Conservation (phyloP, 768 basidiomycete species). For the Calocera viscosa region DNA sequence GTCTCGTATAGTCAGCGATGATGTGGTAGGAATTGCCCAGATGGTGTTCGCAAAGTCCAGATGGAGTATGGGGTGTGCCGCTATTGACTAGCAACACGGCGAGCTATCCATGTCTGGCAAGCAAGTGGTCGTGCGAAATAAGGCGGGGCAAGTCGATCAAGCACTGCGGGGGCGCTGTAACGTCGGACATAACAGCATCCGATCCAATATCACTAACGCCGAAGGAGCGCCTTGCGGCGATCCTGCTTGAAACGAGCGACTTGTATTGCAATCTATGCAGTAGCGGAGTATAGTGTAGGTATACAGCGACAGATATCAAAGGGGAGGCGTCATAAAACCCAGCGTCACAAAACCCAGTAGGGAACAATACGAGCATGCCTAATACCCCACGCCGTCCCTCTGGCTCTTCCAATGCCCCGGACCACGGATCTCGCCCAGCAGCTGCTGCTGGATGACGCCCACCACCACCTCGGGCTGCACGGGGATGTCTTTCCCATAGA, state of each 20-base stretch:
- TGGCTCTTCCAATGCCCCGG: neutral
- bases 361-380: neutral
- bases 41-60: neutral
- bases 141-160: neutral
- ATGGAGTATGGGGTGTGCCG: neutral
- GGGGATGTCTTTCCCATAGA: neutral
- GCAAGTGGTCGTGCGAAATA: neutral
- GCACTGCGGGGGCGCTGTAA: neutral
- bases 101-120: neutral
- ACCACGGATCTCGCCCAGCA: neutral
- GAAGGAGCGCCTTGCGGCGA: too few relatives aligned
- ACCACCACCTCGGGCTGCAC: neutral
- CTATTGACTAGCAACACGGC: neutral
- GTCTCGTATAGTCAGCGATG: neutral
- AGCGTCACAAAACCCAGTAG: neutral
- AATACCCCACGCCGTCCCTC: neutral
- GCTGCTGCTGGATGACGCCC: neutral
- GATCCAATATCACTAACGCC: too few relatives aligned
- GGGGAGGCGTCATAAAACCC: neutral
- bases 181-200: neutral
- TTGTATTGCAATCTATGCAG: too few relatives aligned
- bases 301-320: neutral
- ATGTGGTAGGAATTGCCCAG: neutral
- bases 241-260: too few relatives aligned
- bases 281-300: neutral